Percentiles rank a stretch among this genome's conserved stretches.
These are phyloP conservation scores for Gossypium herbaceum DNA, from an alignment of 345 rosid species.

Conservation along the genomic window DNA sequence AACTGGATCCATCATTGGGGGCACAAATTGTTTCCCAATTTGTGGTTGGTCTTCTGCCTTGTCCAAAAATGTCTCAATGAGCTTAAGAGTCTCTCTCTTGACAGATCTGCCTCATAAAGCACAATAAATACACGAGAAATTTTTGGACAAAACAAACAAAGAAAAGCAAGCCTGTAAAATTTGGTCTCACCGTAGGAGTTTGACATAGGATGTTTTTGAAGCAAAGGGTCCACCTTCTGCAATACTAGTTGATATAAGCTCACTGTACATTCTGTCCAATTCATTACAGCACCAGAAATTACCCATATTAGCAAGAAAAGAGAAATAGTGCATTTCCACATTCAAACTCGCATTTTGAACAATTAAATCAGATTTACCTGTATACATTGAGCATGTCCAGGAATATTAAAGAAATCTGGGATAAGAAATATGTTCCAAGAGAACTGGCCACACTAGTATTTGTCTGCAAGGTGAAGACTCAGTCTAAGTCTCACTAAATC, in stretches of 20 bases:
- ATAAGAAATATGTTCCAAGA: constrained; percentile 79
- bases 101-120: constrained; percentile 67
- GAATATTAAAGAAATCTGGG: constrained; percentile 80
- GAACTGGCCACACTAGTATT: constrained; percentile 96
- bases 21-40: constrained; percentile 97
- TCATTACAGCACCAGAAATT: constrained; percentile 8
- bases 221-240: constrained; percentile 92
- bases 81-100: constrained; percentile 95
- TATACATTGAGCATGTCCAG: constrained; percentile 98
- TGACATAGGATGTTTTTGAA: constrained; percentile 85
- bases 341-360: not conserved
- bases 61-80: constrained; percentile 96
- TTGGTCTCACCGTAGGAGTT: constrained; percentile 68
- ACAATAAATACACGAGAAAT: not conserved
- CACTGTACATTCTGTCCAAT: constrained; percentile 91
- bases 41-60: constrained; percentile 98
- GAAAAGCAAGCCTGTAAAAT: constrained; percentile 8
- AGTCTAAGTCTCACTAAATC: not conserved
- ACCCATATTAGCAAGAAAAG: not conserved
- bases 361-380: constrained; percentile 47
- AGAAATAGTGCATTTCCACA: not conserved
- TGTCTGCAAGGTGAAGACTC: constrained; percentile 53
- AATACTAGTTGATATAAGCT: constrained; percentile 91
- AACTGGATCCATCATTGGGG: constrained; percentile 98
- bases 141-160: not conserved